Percentiles rank a stretch among this genome's conserved stretches.
Evolutionary conservation across 1,284 basidiomycete species (phyloP).

Genomic region (Tilletia indica): DNA sequence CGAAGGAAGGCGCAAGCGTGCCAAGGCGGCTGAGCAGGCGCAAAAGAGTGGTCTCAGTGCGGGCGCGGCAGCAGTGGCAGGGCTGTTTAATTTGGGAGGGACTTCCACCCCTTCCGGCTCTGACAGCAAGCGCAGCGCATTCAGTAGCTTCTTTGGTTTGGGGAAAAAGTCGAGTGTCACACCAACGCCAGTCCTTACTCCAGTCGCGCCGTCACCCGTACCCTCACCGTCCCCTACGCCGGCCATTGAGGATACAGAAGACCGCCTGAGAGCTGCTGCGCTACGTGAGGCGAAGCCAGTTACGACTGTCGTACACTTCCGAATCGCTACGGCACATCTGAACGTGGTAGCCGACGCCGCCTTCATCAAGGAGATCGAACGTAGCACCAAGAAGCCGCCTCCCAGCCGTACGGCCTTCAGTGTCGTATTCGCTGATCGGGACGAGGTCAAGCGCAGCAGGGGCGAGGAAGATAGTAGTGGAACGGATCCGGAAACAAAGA

Average conservation of each 20-base stretch:
- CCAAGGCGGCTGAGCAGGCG: constrained; percentile 7
- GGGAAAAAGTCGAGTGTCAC: constrained; percentile 48
- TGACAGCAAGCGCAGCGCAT: constrained; percentile 46
- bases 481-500: constrained; percentile 25
- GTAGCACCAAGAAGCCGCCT: constrained; percentile 93
- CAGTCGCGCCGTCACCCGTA: not conserved
- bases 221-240: not conserved
- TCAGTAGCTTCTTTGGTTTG: constrained; percentile 56
- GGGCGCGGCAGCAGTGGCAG: constrained; percentile 62
- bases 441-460: constrained; percentile 63
- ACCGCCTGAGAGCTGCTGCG: constrained; percentile 39
- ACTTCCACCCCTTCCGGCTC: constrained; percentile 46
- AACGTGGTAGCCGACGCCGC: constrained; percentile 72
- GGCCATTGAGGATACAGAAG: constrained; percentile 22
- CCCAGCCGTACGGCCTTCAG: constrained; percentile 75
- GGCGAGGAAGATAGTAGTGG: constrained; percentile 60
- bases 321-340: constrained; percentile 79
- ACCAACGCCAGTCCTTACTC: constrained; percentile 22
- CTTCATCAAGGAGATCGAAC: constrained; percentile 74
- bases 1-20: constrained; percentile 4
- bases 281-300: constrained; percentile 2
- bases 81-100: constrained; percentile 40
- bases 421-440: constrained; percentile 86
- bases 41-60: constrained; percentile 66
- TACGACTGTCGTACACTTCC: constrained; percentile 68